Evolutionary conservation across 768 basidiomycete species (phyloP).

Genomic region (Phanerodontia chrysosporium): DNA sequence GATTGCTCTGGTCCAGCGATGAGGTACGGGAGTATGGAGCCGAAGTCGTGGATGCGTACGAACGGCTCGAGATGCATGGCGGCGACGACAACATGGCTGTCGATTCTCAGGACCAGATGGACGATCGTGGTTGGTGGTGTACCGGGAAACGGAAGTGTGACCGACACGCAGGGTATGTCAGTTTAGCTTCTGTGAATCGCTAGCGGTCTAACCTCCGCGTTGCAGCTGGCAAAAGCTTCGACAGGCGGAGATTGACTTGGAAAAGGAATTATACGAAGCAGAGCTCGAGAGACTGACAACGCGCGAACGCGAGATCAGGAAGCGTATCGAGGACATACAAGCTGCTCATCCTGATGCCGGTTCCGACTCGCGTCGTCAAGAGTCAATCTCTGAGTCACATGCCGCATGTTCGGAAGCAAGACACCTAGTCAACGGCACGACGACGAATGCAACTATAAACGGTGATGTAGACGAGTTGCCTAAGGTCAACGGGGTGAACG

Average conservation of each 20-base stretch:
- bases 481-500: slow-evolving; percentile 1
- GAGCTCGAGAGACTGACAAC: slow-evolving; percentile 63
- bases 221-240: slow-evolving; percentile 78
- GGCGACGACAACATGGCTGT: slow-evolving; percentile 38
- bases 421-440: not conserved
- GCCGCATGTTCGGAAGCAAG: not conserved
- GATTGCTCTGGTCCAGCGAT: slow-evolving; percentile 78
- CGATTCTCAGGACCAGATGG: slow-evolving; percentile 19
- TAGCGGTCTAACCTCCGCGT: not conserved
- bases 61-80: slow-evolving; percentile 27
- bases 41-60: slow-evolving; percentile 69
- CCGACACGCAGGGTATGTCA: slow-evolving; percentile 67
- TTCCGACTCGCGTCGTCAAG: not conserved
- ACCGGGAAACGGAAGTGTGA: slow-evolving; percentile 70
- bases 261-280: slow-evolving; percentile 72
- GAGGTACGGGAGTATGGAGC: slow-evolving; percentile 70
- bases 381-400: not conserved
- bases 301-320: slow-evolving; percentile 74
- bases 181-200: not conserved
- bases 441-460: not conserved
- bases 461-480: not conserved
- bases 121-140: slow-evolving; percentile 72
- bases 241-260: slow-evolving; percentile 63
- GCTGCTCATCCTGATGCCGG: not conserved
- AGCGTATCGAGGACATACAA: slow-evolving; percentile 66